Conservation (phyloP, 1,139 yeast species). For the Debaryomycetaceae sp. region DNA sequence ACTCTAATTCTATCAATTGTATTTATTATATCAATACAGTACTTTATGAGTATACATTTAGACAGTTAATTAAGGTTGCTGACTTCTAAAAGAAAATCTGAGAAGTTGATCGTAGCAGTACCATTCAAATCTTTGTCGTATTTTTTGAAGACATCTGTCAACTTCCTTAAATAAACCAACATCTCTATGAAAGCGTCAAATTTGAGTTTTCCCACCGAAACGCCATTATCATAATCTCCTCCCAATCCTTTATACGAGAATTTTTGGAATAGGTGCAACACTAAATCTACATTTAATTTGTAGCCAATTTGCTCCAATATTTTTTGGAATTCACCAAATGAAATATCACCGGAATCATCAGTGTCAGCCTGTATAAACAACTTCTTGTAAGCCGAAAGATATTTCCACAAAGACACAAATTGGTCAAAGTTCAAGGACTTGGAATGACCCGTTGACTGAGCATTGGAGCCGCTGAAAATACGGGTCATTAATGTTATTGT, state of each 20-base stretch:
- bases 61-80: slow-evolving; percentile 22
- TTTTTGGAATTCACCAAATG: slow-evolving; percentile 63
- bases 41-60: too few species aligned
- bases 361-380: slow-evolving; percentile 62
- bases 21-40: background rate
- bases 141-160: slow-evolving; percentile 76
- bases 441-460: slow-evolving; percentile 38
- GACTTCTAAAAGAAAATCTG: slow-evolving; percentile 71
- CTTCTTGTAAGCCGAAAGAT: slow-evolving; percentile 67
- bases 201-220: slow-evolving; percentile 54
- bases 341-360: slow-evolving; percentile 58
- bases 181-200: slow-evolving; percentile 84
- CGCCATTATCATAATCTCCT: slow-evolving; percentile 22
- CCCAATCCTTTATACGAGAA: slow-evolving; percentile 45
- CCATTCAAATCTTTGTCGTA: slow-evolving; percentile 77
- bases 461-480: slow-evolving; percentile 48
- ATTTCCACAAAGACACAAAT: slow-evolving; percentile 70
- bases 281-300: slow-evolving; percentile 59
- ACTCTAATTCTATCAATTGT: background rate
- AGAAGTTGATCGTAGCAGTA: slow-evolving; percentile 70
- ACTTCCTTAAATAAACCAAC: slow-evolving; percentile 69
- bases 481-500: slow-evolving; percentile 65
- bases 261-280: slow-evolving; percentile 57
- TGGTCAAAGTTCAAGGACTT: slow-evolving; percentile 56
- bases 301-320: slow-evolving; percentile 72